Evolutionary conservation across 306 rosid species (phyloP), one percentile per base, ranked within the genome.

Genomic region (Pyrus communis): DNA sequence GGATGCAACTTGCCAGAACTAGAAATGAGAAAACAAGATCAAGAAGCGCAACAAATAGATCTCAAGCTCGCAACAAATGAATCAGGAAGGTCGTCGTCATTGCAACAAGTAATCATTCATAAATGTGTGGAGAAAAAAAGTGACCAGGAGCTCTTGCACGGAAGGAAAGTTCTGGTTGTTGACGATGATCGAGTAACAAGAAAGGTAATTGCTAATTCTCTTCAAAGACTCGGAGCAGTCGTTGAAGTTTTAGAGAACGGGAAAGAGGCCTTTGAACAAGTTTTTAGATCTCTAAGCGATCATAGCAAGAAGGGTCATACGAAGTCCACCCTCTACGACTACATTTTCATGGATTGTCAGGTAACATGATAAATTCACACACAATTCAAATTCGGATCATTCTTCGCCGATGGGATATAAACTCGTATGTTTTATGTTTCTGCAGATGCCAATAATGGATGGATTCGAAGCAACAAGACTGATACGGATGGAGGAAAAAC

Each of bases 291-390:
- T 71, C 75, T 89, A 40, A 21, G 19, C 11, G 57, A 66, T 65
- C 78, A 60, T 28, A 21, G 46, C 7, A 62, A 79, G 63, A 45
- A 46, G 10, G 81, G 73, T 40, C 61, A 73, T 68, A 72, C 38
- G 38, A 70, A 82, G 31, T 38, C 42, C 61, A 82, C 78, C 74
- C 90, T 91, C 51, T 89, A 82, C 31, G 89, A 89, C 79, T 91
- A 84, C 75, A 88, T 89, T 70, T 78, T 91, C 67, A 91, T 91
- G 95, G 97, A 89, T 43, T 86, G 90, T 21, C 85, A 85, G 93
- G 97, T 89, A 78, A 31, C 46, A 14, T 4, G 25, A 7, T 18
- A 5, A 71, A 21, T 4, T 15, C 1, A 14, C 54, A 49, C 18
- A 14, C 12, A 49, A 12, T 49, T 49, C 15, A 7, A 35, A 35